Evolutionary conservation across 345 rosid genomes (phyloP).

Genomic region (Euphorbia tirucalli): DNA sequence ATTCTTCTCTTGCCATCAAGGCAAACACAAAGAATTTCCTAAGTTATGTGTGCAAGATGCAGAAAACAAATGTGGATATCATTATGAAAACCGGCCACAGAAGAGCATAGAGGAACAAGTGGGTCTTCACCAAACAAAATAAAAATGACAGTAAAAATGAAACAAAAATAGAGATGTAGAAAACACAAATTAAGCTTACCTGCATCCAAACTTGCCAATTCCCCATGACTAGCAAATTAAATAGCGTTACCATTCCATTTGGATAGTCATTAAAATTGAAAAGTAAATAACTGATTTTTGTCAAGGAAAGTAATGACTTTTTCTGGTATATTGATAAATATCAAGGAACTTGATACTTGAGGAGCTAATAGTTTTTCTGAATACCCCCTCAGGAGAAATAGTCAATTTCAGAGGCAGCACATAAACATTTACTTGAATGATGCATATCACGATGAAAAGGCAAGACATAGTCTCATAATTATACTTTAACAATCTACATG

Average conservation of each 20-base stretch:
- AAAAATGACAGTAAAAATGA: not conserved
- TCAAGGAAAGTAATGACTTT: constrained; percentile 38
- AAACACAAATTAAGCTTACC: constrained; percentile 39
- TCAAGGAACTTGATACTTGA: constrained; percentile 40
- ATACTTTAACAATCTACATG: not conserved
- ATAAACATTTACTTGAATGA: not conserved
- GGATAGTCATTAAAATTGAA: constrained; percentile 97
- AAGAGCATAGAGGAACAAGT: not conserved
- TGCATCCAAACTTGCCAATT: constrained; percentile 97
- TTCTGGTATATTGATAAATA: not conserved
- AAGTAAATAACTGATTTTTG: constrained; percentile 61
- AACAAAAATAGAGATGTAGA: not conserved
- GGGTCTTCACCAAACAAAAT: not conserved
- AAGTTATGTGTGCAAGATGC: not conserved
- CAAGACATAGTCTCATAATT: not conserved
- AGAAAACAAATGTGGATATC: constrained; percentile 6
- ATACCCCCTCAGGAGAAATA: not conserved
- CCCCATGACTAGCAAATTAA: constrained; percentile 84
- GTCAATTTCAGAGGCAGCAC: not conserved
- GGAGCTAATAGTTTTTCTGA: not conserved
- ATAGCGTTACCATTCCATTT: constrained; percentile 96
- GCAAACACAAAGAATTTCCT: constrained; percentile 1
- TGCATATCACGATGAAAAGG: not conserved
- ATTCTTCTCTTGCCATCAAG: not conserved
- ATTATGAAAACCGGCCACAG: not conserved